Evolutionary conservation across 2,329 filamentous ascomycete species (phyloP).

Genomic region (Xylaria sp.): DNA sequence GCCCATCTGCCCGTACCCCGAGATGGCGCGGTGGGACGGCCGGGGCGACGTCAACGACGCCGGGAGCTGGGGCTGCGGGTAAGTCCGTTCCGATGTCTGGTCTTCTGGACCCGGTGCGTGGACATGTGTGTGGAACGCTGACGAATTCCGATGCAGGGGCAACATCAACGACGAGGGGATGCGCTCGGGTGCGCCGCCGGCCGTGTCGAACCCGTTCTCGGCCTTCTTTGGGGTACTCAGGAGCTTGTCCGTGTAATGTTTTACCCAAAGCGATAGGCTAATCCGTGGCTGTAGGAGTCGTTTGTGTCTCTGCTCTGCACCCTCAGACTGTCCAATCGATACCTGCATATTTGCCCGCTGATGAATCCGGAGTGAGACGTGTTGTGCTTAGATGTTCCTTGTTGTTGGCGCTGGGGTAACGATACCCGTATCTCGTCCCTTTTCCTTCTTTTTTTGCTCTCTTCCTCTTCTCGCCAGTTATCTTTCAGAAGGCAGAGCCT

Average conservation of each 20-base stretch:
- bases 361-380: not conserved
- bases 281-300: not conserved
- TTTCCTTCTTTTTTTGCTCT: no score
- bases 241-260: slow-evolving; percentile 5
- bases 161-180: not conserved
- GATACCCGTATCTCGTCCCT: not conserved
- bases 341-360: not conserved
- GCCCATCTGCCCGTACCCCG: slow-evolving; percentile 48
- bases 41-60: slow-evolving; percentile 38
- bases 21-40: slow-evolving; percentile 41
- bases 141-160: not conserved
- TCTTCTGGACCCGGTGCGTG: not conserved
- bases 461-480: no score
- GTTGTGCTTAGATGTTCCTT: not conserved
- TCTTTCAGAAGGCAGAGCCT: no score
- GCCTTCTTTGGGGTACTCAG: slow-evolving; percentile 14
- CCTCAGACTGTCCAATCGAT: not conserved
- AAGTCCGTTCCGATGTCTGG: slow-evolving; percentile 4
- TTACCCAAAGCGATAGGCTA: not conserved
- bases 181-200: slow-evolving; percentile 3
- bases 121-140: not conserved
- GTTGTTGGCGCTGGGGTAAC: not conserved
- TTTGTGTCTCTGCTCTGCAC: not conserved
- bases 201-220: slow-evolving; percentile 22
- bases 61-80: slow-evolving; percentile 41